These are phyloP conservation scores for Eucalyptus brandiana DNA, from an alignment of 345 rosid genomes.

Conservation along the genomic window DNA sequence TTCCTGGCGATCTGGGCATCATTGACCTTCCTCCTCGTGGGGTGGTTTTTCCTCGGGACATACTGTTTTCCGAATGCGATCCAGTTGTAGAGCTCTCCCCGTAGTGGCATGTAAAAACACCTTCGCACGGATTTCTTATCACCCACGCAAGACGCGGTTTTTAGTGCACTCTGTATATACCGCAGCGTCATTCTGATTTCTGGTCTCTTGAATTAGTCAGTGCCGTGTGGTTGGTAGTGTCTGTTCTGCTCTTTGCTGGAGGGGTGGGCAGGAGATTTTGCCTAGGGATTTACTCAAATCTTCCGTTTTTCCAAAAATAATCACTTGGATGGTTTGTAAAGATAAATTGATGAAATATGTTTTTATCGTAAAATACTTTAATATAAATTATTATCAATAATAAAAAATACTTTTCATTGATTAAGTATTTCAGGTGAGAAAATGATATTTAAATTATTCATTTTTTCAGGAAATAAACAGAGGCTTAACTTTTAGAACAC, in stretches of 20 bases:
- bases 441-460: too few species aligned
- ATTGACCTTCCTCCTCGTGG: conserved; percentile 44
- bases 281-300: not conserved
- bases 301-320: not conserved
- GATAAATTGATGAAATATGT: too few species aligned
- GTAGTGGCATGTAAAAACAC: not conserved
- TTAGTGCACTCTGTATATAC: not conserved
- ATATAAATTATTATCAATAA: not conserved
- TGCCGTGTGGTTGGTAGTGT: not conserved
- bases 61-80: conserved; percentile 67
- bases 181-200: not conserved
- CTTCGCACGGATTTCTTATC: not conserved
- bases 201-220: not conserved
- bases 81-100: conserved; percentile 30
- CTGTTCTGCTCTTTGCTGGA: not conserved
- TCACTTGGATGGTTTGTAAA: too few species aligned
- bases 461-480: too few species aligned
- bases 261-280: not conserved
- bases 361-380: not conserved
- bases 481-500: not conserved
- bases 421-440: not conserved
- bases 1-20: conserved; percentile 38
- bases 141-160: not conserved
- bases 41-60: conserved; percentile 77
- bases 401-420: not conserved